Percentiles rank a stretch among this genome's conserved stretches.
Evolutionary conservation across 805 yeast species (phyloP).

Genomic region (Saccharomycopsis selenospora): DNA sequence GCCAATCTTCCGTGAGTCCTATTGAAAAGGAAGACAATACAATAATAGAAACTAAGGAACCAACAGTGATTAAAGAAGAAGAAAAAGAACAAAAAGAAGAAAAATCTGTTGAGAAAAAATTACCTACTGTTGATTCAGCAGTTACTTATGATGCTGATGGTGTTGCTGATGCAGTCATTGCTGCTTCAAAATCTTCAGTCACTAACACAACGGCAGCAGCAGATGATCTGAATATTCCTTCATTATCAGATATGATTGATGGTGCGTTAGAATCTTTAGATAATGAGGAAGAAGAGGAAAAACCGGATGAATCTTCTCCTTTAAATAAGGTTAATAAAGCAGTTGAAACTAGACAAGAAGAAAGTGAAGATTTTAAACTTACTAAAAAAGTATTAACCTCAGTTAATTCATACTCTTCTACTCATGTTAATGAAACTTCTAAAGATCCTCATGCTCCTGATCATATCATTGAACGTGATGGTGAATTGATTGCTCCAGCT

Average conservation of each 20-base stretch:
- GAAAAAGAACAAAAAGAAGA: slow-evolving; percentile 21
- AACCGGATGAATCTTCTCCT: background rate
- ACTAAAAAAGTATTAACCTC: slow-evolving; percentile 4
- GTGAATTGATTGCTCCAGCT: slow-evolving; percentile 37
- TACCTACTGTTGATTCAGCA: slow-evolving; percentile 16
- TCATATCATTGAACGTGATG: slow-evolving; percentile 32
- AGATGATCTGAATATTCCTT: slow-evolving; percentile 7
- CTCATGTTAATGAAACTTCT: slow-evolving; percentile 9
- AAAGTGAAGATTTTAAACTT: background rate
- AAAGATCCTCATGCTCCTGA: slow-evolving; percentile 27
- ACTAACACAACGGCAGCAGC: background rate
- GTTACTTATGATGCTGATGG: slow-evolving; percentile 4
- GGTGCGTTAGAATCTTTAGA: slow-evolving; percentile 15
- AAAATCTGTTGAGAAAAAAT: slow-evolving; percentile 18
- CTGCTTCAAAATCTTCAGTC: slow-evolving; percentile 15
- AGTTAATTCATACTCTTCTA: slow-evolving; percentile 14
- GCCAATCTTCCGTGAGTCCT: background rate
- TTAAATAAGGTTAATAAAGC: background rate
- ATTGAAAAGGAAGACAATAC: background rate
- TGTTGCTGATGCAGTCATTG: background rate
- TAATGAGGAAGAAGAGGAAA: background rate
- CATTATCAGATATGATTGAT: slow-evolving; percentile 19
- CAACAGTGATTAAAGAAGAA: slow-evolving; percentile 16
- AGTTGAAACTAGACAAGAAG: background rate
- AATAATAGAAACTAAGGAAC: background rate